Evolutionary conservation across 345 rosid genomes (phyloP), one percentile per base, ranked within the genome.

Genomic region (Euphorbia peplus): DNA sequence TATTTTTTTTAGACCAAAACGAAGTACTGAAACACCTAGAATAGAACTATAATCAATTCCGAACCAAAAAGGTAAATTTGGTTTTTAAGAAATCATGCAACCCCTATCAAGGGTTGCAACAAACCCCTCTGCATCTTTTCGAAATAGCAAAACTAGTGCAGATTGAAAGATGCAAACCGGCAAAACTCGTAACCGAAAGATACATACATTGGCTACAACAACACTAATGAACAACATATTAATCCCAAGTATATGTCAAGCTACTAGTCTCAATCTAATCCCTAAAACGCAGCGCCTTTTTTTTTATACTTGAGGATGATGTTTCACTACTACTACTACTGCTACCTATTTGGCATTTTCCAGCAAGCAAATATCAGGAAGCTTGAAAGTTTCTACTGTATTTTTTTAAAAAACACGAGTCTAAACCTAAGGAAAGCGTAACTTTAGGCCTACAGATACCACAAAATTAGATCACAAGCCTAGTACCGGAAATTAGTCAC

Each of bases 401-500:
- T 63, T 64, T 64, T 65, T 68, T 50, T 75, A 47, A 63, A 42
- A 46, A 64, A 50, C 41, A 64, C 68, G 35, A 61, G 5, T 30
- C 76, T 63, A 46, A 52, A 48, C 64, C 67, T 73, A 77, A 68
- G 42, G 41, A 62, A 14, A 56, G 44, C 64, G n/a, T 60, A 39
- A 39, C 32, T 61, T 6, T 54, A 39, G 63, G 50, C 69, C 81
- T 74, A 51, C 6, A 41, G 30, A 29, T 52, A 59, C 19, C 52
- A 66, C 72, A 72, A 63, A 71, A 63, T 57, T 4, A 60, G 69
- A 53, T 64, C 51, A 47, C 68, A 46, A 25, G 58, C 63, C 70
- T 72, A 21, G 78, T 37, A 72, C 78, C 70, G 8, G 39, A 30
- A 47, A 73, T 74, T 74, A 67, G 78, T 71, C 9, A 13, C n/a